Evolutionary conservation across 768 basidiomycete genomes (phyloP), one percentile per base, ranked within the genome.

Genomic region (Boletus insuetus): DNA sequence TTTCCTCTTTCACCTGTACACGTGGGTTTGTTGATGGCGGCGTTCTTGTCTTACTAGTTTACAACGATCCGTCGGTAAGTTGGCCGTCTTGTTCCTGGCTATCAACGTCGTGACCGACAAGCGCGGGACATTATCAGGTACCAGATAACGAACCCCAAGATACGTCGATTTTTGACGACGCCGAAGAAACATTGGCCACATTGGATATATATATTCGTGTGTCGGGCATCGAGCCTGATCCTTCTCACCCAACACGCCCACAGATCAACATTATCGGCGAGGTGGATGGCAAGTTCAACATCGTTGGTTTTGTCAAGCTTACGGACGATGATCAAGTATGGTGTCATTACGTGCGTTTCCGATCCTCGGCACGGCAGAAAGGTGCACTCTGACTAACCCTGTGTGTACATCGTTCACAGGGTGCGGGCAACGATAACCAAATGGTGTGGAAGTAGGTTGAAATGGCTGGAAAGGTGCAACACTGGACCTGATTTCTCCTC

Each of bases 291-390:
- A 69, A 72, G 6, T 78, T 80, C 24, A 75, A 74, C 3, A 77
- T 89, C 66, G 66, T 69, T 6, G 87, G 87, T 4, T 73, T 65
- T 24, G 79, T 87, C 16, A 73, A 75, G 58, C 75, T 88, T 66
- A 82, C 82, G 0, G 73, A 76, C 0, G 85, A 89, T 51, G 72
- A 78, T 49, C 76, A 84, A 44, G 68, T 87, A 10, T 77, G 80
- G 49, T 85, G 84, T 84, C 79, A 82, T 67, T 85, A 83, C 67
- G 87, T 87, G 65, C 63, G 85, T 54, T 32, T 14, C 1, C 3
- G 9, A 17, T n/a, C 4, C 72, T 37, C 53, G 26, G 1, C 26
- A 19, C 11, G 20, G 20, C 10, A 29, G 13, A 13, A 38, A 16
- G 39, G 13, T 26, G 40, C 35, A 2, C 16, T 42, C 51, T 62